Evolutionary conservation across 1,284 basidiomycete species (phyloP), one percentile per base, ranked within the genome.

Genomic region (Porphyrellus sp.): DNA sequence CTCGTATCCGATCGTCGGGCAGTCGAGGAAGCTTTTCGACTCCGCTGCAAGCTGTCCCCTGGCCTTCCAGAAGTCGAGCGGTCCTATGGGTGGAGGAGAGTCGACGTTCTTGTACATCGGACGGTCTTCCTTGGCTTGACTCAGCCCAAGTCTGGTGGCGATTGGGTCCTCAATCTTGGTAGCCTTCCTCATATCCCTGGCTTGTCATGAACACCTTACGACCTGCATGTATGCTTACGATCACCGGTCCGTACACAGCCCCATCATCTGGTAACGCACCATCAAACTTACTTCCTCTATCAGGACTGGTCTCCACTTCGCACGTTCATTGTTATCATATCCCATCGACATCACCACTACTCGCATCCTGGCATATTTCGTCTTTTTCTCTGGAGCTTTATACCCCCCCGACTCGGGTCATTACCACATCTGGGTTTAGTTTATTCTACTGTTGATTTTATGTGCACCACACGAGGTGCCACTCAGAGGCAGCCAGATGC

Each of bases 81-180:
- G 53, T 54, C 59, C 25, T 59, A 68, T 21, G 80, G 79, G 11
- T 73, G 78, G 70, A 71, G 72, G 52, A 72, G 80, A 15, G 74
- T 83, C 38, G 82, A 83, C 53, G 57, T 80, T 21, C 64, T 82
- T 47, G 59, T 72, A 41, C 75, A 78, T 5, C 69, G 61, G 24
- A 74, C 72, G 16, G 57, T 79, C 46, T 83, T 82, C 63, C 59
- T 58, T 20, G 73, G 74, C 15, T 44, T 74, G 48, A 65, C 62
- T 11, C 64, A 65, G 41, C 71, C 70, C n/a, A 67, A 67, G 46
- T 55, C 59, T 3, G 64, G 61, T 7, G 33, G 59, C 21, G 62
- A 62, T 51, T 71, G 71, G 71, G 55, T 64, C 31, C 54, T 71
- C 3, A 59, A 73, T 40, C 62, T 71, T 71, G 71, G 73, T 1